Percentiles rank a stretch among this genome's conserved stretches.
phyloP scores from a whole-genome alignment of 139 green algal genomes.

The Chara braunii region DNA sequence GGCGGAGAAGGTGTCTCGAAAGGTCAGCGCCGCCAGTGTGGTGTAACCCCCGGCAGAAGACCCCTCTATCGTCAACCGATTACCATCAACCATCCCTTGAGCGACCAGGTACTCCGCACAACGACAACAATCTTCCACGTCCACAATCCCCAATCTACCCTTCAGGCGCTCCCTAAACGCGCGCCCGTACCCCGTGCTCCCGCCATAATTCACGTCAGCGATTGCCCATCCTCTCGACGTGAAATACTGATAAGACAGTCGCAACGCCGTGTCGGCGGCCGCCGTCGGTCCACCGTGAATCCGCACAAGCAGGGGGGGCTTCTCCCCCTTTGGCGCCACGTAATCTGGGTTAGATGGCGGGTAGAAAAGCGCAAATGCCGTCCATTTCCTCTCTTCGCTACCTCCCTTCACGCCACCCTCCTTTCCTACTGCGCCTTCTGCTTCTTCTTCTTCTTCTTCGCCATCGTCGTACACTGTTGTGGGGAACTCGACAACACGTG shows the following conservation, averaged over 20 bases:
- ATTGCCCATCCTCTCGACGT: conserved; percentile 60
- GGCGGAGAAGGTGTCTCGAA: background rate
- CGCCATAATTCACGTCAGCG: conserved; percentile 69
- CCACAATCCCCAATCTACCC: conserved; percentile 60
- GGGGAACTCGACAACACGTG: conserved; percentile 49
- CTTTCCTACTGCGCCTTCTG: too few species aligned
- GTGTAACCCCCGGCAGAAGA: conserved; percentile 69
- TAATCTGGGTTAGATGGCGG: conserved; percentile 53
- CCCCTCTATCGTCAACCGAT: conserved; percentile 58
- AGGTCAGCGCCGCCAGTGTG: conserved; percentile 46
- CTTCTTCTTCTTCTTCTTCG: too few species aligned
- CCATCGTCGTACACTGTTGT: too few species aligned
- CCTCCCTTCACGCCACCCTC: too few species aligned
- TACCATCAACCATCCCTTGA: conserved; percentile 44
- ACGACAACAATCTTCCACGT: conserved; percentile 62
- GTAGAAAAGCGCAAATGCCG: conserved; percentile 60
- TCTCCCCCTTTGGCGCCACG: conserved; percentile 33
- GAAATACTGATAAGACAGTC: conserved; percentile 58
- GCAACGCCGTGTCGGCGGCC: conserved; percentile 43
- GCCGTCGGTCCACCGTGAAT: conserved; percentile 61
- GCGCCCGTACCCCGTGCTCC: conserved; percentile 56
- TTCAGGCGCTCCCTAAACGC: conserved; percentile 42
- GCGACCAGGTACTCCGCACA: conserved; percentile 44
- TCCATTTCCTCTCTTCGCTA: conserved; percentile 40
- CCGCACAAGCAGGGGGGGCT: conserved; percentile 58